These are phyloP conservation scores for Pleodorina starrii DNA, from an alignment of 139 green algal species.

Conservation along the genomic window DNA sequence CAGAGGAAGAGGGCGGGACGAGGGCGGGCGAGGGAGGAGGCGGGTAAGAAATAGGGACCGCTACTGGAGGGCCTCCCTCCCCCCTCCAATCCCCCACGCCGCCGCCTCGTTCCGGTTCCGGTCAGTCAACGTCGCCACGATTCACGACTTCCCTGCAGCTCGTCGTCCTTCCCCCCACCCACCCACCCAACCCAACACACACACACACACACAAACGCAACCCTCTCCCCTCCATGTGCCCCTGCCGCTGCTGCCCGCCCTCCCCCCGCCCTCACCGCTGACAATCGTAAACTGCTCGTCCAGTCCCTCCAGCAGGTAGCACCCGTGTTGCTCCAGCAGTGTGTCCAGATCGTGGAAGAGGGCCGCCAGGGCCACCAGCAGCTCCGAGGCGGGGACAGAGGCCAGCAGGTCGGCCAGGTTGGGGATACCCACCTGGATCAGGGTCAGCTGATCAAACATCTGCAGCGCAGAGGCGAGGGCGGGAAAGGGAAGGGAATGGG, in stretches of 20 bases:
- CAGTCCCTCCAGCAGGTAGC: constrained; percentile 49
- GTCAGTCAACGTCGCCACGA: too few species aligned
- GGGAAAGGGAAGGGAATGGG: neutral
- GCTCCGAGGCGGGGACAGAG: constrained; percentile 12
- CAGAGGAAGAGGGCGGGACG: too few species aligned
- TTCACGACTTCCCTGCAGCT: too few species aligned
- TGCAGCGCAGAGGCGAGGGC: neutral
- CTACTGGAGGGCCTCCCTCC: too few species aligned
- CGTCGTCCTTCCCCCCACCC: too few species aligned
- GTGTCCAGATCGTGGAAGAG: constrained; percentile 51
- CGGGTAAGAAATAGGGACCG: too few species aligned
- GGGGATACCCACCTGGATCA: constrained; percentile 29
- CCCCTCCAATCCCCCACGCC: too few species aligned
- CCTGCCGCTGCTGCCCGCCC: neutral
- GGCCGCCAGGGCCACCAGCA: constrained; percentile 32
- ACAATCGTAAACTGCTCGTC: constrained; percentile 37
- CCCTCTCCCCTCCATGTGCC: neutral
- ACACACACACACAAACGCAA: neutral
- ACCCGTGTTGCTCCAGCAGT: constrained; percentile 53
- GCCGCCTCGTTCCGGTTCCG: too few species aligned
- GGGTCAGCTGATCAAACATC: constrained; percentile 52
- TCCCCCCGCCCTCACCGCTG: constrained; percentile 31
- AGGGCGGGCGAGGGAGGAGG: too few species aligned
- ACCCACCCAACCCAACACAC: neutral
- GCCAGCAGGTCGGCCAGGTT: constrained; percentile 47